Conservation (phyloP, 2,329 filamentous ascomycete genomes). For the Phyllosticta paracitricarpa region DNA sequence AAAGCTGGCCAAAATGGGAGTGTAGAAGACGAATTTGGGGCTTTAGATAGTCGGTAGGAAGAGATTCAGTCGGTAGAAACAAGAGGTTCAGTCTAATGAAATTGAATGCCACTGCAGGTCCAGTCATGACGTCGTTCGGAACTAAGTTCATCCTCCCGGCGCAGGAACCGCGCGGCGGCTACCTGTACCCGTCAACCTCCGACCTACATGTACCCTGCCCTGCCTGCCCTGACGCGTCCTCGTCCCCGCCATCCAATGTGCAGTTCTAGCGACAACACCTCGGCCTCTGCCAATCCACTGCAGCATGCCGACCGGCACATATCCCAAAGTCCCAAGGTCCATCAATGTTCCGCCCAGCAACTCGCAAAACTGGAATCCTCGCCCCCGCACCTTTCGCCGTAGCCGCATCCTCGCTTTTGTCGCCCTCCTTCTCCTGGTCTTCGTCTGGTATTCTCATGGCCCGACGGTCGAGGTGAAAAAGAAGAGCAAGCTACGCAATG, state of each 20-base stretch:
- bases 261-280: background rate
- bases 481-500: conserved; percentile 1
- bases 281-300: background rate
- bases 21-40: background rate
- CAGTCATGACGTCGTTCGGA: background rate
- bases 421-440: conserved; percentile 14
- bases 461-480: no score
- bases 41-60: no score
- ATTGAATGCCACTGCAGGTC: no score
- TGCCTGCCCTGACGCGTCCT: no score
- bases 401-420: conserved; percentile 19
- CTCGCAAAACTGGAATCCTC: conserved; percentile 8
- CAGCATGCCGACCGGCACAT: conserved; percentile 10
- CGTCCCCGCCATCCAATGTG: no score
- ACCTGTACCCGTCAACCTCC: no score
- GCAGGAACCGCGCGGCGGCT: background rate
- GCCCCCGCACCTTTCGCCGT: conserved; percentile 16
- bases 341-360: conserved; percentile 8
- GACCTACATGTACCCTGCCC: no score
- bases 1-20: background rate
- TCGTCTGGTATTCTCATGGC: conserved; percentile 5
- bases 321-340: conserved; percentile 4
- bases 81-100: no score
- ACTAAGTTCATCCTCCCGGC: background rate
- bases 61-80: no score